Conservation (phyloP, 2,329 filamentous ascomycete species). For the Volutella citrinella region DNA sequence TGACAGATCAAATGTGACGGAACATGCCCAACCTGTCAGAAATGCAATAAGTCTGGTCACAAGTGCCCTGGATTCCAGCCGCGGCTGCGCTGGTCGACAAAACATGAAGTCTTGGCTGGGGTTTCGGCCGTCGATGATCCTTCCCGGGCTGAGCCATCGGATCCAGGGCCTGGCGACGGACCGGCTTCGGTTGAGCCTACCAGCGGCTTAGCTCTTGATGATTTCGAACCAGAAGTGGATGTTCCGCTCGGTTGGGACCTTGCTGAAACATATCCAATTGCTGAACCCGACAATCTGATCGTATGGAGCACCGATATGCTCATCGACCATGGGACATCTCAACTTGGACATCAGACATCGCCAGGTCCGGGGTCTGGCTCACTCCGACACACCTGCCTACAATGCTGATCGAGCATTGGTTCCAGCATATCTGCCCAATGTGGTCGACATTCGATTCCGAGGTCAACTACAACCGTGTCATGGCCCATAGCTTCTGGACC, state of each 20-base stretch:
- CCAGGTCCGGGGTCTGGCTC: background rate
- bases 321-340: background rate
- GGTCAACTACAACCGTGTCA: slow-evolving; percentile 4
- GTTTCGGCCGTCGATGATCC: too few relatives aligned
- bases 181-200: too few relatives aligned
- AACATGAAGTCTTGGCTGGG: too few relatives aligned
- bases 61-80: background rate
- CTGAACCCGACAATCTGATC: too few relatives aligned
- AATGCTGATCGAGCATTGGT: slow-evolving; percentile 3
- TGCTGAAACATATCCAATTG: too few relatives aligned
- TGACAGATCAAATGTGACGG: background rate
- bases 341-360: background rate
- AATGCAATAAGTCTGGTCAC: background rate
- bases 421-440: slow-evolving; percentile 2
- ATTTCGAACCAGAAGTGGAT: too few relatives aligned
- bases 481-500: background rate
- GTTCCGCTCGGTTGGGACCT: too few relatives aligned
- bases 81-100: too few relatives aligned
- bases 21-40: background rate
- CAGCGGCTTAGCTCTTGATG: too few relatives aligned
- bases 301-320: too few relatives aligned
- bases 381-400: background rate
- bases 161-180: too few relatives aligned
- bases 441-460: slow-evolving; percentile 6
- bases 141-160: too few relatives aligned